These are phyloP conservation scores for Aphanomyces invadans DNA, from an alignment of 352 stramenopile species.

Conservation along the genomic window DNA sequence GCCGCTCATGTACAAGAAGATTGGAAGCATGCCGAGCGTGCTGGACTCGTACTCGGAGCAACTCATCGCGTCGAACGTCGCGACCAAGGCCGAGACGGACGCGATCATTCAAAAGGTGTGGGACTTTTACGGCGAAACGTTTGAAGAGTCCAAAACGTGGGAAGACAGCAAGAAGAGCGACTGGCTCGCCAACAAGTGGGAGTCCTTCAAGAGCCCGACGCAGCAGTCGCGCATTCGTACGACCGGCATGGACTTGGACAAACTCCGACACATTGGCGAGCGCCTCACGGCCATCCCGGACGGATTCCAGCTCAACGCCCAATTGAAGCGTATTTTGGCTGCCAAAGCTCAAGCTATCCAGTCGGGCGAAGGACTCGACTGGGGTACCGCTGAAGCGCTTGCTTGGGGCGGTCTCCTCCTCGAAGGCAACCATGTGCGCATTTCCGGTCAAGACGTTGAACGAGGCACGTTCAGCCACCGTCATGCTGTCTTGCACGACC, in stretches of 20 bases:
- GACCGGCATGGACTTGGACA: constrained; percentile 90
- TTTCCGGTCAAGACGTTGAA: constrained; percentile 94
- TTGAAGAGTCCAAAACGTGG: constrained; percentile 92
- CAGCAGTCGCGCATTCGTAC: constrained; percentile 86
- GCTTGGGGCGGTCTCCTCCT: constrained; percentile 92
- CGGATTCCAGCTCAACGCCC: constrained; percentile 87
- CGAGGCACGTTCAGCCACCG: constrained; percentile 88
- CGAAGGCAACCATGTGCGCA: constrained; percentile 84
- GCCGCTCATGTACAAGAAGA: constrained; percentile 95
- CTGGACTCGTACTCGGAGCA: constrained; percentile 85
- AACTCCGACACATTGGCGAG: constrained; percentile 86
- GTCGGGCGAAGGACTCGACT: constrained; percentile 87
- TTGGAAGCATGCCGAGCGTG: constrained; percentile 87
- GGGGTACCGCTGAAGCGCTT: constrained; percentile 93
- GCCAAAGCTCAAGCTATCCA: constrained; percentile 78
- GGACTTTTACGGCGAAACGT: constrained; percentile 86
- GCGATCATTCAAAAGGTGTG: constrained; percentile 82
- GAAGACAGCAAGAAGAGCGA: constrained; percentile 85
- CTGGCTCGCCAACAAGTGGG: constrained; percentile 93
- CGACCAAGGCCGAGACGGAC: constrained; percentile 80
- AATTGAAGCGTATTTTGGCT: constrained; percentile 92
- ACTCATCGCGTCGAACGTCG: constrained; percentile 36
- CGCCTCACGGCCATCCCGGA: constrained; percentile 77
- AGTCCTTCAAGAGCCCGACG: constrained; percentile 94
- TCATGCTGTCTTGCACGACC: constrained; percentile 92